Conservation (phyloP, 495 filamentous ascomycete species). For the Hamigera avellanea region DNA sequence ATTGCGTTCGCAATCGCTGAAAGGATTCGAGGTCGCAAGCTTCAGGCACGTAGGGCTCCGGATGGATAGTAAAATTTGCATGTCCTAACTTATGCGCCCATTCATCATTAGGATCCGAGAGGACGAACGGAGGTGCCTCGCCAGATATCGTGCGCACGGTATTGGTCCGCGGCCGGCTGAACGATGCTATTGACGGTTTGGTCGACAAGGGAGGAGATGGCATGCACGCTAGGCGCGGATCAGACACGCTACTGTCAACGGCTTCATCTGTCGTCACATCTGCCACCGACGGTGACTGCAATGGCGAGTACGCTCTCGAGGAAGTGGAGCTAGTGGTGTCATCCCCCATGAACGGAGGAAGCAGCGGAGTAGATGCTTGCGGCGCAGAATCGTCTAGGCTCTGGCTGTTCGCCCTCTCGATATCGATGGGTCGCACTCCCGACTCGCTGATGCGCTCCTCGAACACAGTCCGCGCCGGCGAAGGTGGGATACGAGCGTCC, state of each 20-base stretch:
- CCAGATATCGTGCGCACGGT: slow-evolving; percentile 41
- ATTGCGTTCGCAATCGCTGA: slow-evolving; percentile 58
- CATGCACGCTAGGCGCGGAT: slow-evolving; percentile 35
- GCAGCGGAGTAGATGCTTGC: slow-evolving; percentile 65
- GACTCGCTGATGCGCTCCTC: slow-evolving; percentile 44
- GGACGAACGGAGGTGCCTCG: slow-evolving; percentile 43
- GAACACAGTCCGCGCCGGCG: slow-evolving; percentile 54
- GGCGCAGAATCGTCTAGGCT: slow-evolving; percentile 42
- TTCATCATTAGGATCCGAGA: slow-evolving; percentile 56
- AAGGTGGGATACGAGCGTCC: slow-evolving; percentile 47
- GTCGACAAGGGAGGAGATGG: slow-evolving; percentile 70
- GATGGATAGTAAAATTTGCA: slow-evolving; percentile 82
- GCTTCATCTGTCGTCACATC: slow-evolving; percentile 24
- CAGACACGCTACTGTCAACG: slow-evolving; percentile 25
- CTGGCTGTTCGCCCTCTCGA: slow-evolving; percentile 42
- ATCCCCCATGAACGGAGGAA: slow-evolving; percentile 67
- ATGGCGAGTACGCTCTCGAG: slow-evolving; percentile 52
- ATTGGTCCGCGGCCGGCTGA: slow-evolving; percentile 40
- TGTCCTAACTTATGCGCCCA: slow-evolving; percentile 81
- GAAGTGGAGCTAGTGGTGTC: slow-evolving; percentile 24
- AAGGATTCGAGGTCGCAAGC: slow-evolving; percentile 46
- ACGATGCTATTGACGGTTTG: slow-evolving; percentile 67
- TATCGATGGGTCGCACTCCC: slow-evolving; percentile 41
- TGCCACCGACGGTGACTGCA: slow-evolving; percentile 69
- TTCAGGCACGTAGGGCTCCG: slow-evolving; percentile 66